These are phyloP conservation scores for Penicillium aurantiogriseum DNA, from an alignment of 2,329 filamentous ascomycete species.

Conservation along the genomic window DNA sequence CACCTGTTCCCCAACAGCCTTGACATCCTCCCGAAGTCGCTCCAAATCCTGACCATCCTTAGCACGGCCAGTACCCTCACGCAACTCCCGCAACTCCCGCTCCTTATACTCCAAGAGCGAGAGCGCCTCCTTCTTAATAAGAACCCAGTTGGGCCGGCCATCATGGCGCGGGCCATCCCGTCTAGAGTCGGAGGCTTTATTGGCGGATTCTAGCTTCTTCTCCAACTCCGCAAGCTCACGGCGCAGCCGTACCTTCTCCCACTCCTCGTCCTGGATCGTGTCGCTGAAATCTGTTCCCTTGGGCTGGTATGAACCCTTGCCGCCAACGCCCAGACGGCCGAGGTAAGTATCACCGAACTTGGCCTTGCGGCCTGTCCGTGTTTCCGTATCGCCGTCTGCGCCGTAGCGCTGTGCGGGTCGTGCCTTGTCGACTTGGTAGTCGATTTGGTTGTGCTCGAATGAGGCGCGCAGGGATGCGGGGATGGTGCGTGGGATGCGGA, in stretches of 20 bases:
- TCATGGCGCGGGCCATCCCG: slow-evolving; percentile 55
- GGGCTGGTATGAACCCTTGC: slow-evolving; percentile 74
- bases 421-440: slow-evolving; percentile 85
- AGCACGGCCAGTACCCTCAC: slow-evolving; percentile 52
- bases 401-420: slow-evolving; percentile 74
- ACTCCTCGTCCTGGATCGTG: slow-evolving; percentile 83
- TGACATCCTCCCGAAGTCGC: slow-evolving; percentile 78
- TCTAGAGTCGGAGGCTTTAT: slow-evolving; percentile 66
- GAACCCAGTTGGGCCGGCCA: slow-evolving; percentile 77
- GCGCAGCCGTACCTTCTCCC: slow-evolving; percentile 94
- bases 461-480: slow-evolving; percentile 85
- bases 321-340: slow-evolving; percentile 74
- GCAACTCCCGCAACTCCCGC: slow-evolving; percentile 72
- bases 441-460: slow-evolving; percentile 94
- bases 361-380: slow-evolving; percentile 82
- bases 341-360: slow-evolving; percentile 98
- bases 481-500: slow-evolving; percentile 85
- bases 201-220: slow-evolving; percentile 78
- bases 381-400: slow-evolving; percentile 72
- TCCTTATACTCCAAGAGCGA: slow-evolving; percentile 93
- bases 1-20: slow-evolving; percentile 89
- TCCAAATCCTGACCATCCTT: slow-evolving; percentile 71
- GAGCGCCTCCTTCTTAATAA: slow-evolving; percentile 92
- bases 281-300: slow-evolving; percentile 86
- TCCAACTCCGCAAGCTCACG: slow-evolving; percentile 89